Percentiles rank a stretch among this genome's conserved stretches.
These are phyloP conservation scores for Leishmania mexicana DNA, from an alignment of 208 protist genomes.

Conservation along the genomic window DNA sequence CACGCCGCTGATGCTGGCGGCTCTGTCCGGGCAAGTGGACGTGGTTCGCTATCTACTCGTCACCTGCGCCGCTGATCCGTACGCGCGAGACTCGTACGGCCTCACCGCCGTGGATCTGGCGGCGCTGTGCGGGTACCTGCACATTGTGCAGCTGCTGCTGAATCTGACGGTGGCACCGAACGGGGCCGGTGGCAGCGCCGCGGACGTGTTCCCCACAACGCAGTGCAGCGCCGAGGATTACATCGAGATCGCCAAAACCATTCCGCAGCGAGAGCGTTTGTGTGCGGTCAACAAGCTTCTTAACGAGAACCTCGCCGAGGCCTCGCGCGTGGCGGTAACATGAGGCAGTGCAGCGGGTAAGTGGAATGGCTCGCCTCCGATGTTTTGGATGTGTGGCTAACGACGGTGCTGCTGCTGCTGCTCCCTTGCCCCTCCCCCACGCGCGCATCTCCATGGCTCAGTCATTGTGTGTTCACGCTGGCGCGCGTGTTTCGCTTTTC, in stretches of 20 bases:
- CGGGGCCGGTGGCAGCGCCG: slow-evolving; percentile 34
- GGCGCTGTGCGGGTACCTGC: slow-evolving; percentile 61
- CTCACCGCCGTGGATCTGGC: slow-evolving; percentile 73
- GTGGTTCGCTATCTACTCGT: slow-evolving; percentile 68
- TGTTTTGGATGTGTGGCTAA: not conserved
- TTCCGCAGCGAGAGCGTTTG: slow-evolving; percentile 56
- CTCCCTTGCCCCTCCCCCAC: not conserved
- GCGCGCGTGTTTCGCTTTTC: not conserved
- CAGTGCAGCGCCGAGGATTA: slow-evolving; percentile 70
- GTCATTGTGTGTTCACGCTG: not conserved
- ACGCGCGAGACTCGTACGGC: slow-evolving; percentile 46
- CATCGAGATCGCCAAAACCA: slow-evolving; percentile 62
- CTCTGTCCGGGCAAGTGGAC: slow-evolving; percentile 50
- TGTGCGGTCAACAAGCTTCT: slow-evolving; percentile 58
- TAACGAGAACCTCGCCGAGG: slow-evolving; percentile 47
- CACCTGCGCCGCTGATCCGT: slow-evolving; percentile 52
- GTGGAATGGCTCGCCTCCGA: not conserved
- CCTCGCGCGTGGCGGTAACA: slow-evolving; percentile 45
- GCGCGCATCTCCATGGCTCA: not conserved
- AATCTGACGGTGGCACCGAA: slow-evolving; percentile 17
- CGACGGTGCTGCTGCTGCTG: not conserved
- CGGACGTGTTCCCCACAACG: slow-evolving; percentile 38
- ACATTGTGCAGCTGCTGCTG: slow-evolving; percentile 50
- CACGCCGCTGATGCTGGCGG: slow-evolving; percentile 84
- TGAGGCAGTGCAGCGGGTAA: slow-evolving; percentile 3